Percentiles rank a stretch among this genome's conserved stretches.
phyloP scores from a whole-genome alignment of 2,329 filamentous ascomycete species.

The Zelopaecilomyces penicillatus region DNA sequence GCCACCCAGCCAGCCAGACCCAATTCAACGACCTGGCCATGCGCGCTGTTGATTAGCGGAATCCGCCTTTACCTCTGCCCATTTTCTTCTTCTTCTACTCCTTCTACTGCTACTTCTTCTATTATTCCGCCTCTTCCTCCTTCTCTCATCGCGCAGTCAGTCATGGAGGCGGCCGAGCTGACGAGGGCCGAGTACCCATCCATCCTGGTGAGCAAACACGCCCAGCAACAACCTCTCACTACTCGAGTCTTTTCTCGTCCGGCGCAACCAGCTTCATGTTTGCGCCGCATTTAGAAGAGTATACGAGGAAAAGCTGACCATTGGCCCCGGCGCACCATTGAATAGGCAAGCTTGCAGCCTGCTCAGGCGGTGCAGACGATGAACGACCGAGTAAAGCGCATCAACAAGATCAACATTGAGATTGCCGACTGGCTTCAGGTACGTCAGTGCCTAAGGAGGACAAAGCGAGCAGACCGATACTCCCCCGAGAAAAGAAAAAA shows the following conservation, averaged over 20 bases:
- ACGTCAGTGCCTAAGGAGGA: conserved; percentile 21
- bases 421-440: conserved; percentile 97
- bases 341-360: conserved; percentile 71
- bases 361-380: conserved; percentile 72
- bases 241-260: neutral
- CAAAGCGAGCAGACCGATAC: no score
- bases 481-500: no score
- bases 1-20: neutral
- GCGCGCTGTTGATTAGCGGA: conserved; percentile 10
- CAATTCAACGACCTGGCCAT: conserved; percentile 10
- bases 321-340: neutral
- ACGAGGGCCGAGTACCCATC: conserved; percentile 86
- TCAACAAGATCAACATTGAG: conserved; percentile 76
- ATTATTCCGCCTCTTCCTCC: neutral
- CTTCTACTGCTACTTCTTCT: neutral
- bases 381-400: conserved; percentile 79
- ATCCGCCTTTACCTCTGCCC: neutral
- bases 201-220: conserved; percentile 66
- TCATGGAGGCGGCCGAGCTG: conserved; percentile 51
- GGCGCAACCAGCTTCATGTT: no score
- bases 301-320: no score
- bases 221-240: neutral
- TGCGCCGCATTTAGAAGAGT: no score
- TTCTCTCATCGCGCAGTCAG: neutral
- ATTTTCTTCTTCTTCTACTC: neutral